Evolutionary conservation across 441 rosid species (phyloP), one percentile per base, ranked within the genome.

Genomic region (Breynia disticha): DNA sequence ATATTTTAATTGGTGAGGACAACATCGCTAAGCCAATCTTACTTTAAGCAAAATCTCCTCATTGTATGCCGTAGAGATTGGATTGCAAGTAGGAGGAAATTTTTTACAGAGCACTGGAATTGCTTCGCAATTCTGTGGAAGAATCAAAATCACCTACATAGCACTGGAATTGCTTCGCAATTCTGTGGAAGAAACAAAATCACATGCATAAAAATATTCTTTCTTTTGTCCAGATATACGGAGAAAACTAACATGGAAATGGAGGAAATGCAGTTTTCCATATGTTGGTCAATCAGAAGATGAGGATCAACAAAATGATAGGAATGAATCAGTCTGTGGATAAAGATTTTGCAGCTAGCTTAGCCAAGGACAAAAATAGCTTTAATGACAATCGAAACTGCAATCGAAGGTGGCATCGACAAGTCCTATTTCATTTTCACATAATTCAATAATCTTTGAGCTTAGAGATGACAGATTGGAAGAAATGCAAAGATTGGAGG

Each of bases 401-500:
- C 46, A 69, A 81, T 46, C 20, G 41, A 82, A 82, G 89, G 83
- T 82, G 9, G 76, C 85, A 57, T 39, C 73, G 19, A 80, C 87
- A 47, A 70, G 94, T 70, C 89, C 85, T 41, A 75, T 80, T 51
- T 79, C 78, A 48, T 78, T 80, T 54, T 73, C 85, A 4, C 79
- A 79, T 21, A 77, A 77, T 67, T 71, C 79, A 11, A 72, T 68
- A 11, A 60, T 84, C 48, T 82, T 81, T 15, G 88, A 79, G 82
- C 82, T 84, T 41, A 68, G 75, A 73, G 93, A 84, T 57, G 77
- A 82, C 72, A 76, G 93, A 64, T 59, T 84, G 66, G 86, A 80
- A 19, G 84, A 84, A 70, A 69, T 82, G 82, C 60, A 12, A 55
- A 54, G 48, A 52, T 52, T 62, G 14, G 72, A 71, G 57, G 81